Conservation (phyloP, 2,329 filamentous ascomycete species). For the Fusarium siculi region DNA sequence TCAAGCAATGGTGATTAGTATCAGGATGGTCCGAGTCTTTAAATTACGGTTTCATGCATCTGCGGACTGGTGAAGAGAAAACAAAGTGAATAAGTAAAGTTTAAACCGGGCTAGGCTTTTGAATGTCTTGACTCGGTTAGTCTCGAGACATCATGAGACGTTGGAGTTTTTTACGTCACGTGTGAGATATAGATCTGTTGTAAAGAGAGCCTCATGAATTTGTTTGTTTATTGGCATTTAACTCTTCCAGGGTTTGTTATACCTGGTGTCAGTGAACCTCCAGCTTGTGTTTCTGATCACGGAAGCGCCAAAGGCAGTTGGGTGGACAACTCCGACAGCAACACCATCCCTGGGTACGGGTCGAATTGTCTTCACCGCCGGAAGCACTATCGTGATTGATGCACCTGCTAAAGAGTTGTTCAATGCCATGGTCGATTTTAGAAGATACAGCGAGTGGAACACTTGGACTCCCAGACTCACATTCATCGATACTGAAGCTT, state of each 20-base stretch:
- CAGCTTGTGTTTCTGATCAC: background rate
- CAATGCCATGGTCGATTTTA: background rate
- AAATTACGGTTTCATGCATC: background rate
- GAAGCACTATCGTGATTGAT: background rate
- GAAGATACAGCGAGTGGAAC: background rate
- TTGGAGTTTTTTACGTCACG: background rate
- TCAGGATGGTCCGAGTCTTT: no score
- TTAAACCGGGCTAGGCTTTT: background rate
- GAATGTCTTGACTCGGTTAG: background rate
- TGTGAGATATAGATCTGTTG: background rate
- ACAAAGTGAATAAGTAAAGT: background rate
- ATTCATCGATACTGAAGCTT: background rate
- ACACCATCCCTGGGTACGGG: background rate
- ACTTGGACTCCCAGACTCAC: background rate
- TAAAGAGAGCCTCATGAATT: background rate
- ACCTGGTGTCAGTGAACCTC: fast-evolving
- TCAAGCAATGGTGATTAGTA: background rate
- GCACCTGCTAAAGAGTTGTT: background rate
- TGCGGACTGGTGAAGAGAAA: background rate
- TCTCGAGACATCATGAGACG: no score
- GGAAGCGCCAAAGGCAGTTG: background rate
- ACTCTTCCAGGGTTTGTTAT: fast-evolving
- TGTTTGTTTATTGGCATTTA: fast-evolving
- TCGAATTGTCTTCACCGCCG: background rate
- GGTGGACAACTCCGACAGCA: background rate